Conservation (phyloP, 2,329 filamentous ascomycete species). For the Grosmannia clavigera region DNA sequence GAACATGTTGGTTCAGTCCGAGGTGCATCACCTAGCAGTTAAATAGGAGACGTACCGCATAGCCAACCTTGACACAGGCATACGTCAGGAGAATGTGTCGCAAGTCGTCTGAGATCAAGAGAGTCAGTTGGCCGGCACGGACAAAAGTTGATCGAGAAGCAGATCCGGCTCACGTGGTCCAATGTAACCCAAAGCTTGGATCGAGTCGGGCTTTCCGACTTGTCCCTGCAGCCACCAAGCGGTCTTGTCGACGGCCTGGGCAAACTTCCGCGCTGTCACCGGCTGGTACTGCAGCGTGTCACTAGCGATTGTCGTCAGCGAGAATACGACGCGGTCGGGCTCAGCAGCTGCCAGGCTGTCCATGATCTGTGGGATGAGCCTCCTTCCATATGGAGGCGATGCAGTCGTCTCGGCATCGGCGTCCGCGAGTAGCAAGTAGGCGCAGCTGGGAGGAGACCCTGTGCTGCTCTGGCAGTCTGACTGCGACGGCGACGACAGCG, state of each 20-base stretch:
- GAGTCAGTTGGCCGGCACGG: background rate
- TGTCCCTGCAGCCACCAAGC: background rate
- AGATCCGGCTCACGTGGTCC: background rate
- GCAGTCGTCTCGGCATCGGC: background rate
- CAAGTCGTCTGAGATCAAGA: background rate
- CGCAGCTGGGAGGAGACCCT: background rate
- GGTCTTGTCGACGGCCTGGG: background rate
- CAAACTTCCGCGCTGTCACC: background rate
- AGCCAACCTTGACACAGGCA: slow-evolving; percentile 2
- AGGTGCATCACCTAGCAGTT: background rate
- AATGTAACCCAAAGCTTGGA: background rate
- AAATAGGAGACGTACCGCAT: background rate
- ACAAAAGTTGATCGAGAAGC: background rate
- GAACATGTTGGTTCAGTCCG: background rate
- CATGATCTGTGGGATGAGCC: slow-evolving; percentile 4
- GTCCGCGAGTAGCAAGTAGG: background rate
- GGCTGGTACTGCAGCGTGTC: background rate
- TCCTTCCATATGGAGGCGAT: background rate
- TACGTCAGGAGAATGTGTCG: slow-evolving; percentile 2
- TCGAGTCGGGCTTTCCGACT: background rate
- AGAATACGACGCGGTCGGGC: background rate
- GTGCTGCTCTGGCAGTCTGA: background rate
- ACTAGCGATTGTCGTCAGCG: background rate
- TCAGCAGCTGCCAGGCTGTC: background rate
- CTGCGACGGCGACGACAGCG: background rate